A percentile compares a stretch with the other conserved stretches of the same genome.
These are phyloP conservation scores for Globisporangium heterothallicum DNA, from an alignment of 352 stramenopile genomes.

Conservation along the genomic window DNA sequence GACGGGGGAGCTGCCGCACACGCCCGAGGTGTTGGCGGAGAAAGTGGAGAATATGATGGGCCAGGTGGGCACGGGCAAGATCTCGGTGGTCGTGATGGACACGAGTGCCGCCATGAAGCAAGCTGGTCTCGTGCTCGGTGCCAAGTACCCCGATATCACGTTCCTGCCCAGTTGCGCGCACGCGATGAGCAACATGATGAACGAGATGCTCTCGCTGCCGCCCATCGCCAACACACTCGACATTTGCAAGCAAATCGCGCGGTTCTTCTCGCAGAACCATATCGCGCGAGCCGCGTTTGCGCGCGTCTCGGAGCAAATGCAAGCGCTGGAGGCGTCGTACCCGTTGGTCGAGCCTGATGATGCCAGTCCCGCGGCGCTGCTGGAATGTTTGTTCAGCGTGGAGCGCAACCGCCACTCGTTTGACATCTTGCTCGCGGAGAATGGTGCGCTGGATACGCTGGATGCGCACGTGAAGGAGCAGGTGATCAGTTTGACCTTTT, in stretches of 20 bases:
- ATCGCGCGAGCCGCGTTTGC: slow-evolving; percentile 36
- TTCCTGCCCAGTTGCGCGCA: slow-evolving; percentile 62
- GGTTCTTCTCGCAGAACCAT: slow-evolving; percentile 43
- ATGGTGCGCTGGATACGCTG: slow-evolving; percentile 29
- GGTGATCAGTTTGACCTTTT: slow-evolving; percentile 44
- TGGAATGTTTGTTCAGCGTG: slow-evolving; percentile 47
- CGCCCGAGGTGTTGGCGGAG: slow-evolving; percentile 39
- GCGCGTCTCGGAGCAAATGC: slow-evolving; percentile 45
- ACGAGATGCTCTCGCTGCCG: slow-evolving; percentile 45
- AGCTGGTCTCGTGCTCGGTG: slow-evolving; percentile 31
- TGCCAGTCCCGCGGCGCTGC: slow-evolving; percentile 22
- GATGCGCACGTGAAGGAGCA: slow-evolving; percentile 32
- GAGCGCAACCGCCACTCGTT: slow-evolving; percentile 54
- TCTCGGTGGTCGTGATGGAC: slow-evolving; percentile 58
- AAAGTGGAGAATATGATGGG: slow-evolving; percentile 61
- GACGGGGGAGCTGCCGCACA: slow-evolving; percentile 40
- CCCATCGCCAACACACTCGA: slow-evolving; percentile 31
- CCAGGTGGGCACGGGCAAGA: slow-evolving; percentile 43
- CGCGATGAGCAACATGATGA: slow-evolving; percentile 51
- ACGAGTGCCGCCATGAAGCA: slow-evolving; percentile 53
- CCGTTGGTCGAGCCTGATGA: slow-evolving; percentile 29
- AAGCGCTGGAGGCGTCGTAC: slow-evolving; percentile 33
- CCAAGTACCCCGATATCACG: slow-evolving; percentile 54
- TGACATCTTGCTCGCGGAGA: slow-evolving; percentile 53
- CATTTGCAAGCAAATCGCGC: slow-evolving; percentile 34